These are phyloP conservation scores for Lumnitzera littorea DNA, from an alignment of 345 rosid genomes.

Conservation along the genomic window DNA sequence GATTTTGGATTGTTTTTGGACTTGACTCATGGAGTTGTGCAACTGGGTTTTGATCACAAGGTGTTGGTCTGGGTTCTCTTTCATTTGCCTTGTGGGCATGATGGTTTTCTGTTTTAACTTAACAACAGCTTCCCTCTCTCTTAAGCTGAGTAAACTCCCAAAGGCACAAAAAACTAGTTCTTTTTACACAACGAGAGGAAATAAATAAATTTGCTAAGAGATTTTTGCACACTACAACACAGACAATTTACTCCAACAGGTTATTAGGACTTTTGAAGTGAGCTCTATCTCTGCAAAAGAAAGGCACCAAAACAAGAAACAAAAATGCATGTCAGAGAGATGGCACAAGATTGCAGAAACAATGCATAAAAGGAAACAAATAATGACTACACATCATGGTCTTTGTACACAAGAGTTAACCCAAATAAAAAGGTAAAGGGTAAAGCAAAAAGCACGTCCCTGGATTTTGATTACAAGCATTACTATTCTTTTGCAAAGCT, in stretches of 20 bases:
- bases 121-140: conserved; percentile 1
- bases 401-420: conserved; percentile 18
- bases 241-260: no score
- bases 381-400: conserved; percentile 10
- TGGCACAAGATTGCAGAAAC: conserved; percentile 19
- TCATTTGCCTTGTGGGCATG: conserved; percentile 91
- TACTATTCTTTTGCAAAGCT: conserved; percentile 29
- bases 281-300: conserved; percentile 14
- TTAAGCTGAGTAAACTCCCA: not conserved
- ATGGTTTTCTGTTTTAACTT: conserved; percentile 2
- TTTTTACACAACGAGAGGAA: conserved; percentile 29
- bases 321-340: conserved; percentile 35
- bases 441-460: conserved; percentile 13
- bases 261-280: conserved; percentile 4
- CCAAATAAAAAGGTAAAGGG: conserved; percentile 13
- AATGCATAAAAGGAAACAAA: conserved; percentile 20
- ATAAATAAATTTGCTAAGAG: conserved; percentile 8
- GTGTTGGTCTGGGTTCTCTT: conserved; percentile 71
- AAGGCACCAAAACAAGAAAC: conserved; percentile 8
- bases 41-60: conserved; percentile 56
- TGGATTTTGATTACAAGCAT: conserved; percentile 29
- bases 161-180: conserved; percentile 9
- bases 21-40: conserved; percentile 47
- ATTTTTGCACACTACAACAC: no score
- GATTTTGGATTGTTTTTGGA: conserved; percentile 47